These are phyloP conservation scores for Neophaeococcomyces aloes DNA, from an alignment of 2,329 filamentous ascomycete genomes.

Conservation along the genomic window DNA sequence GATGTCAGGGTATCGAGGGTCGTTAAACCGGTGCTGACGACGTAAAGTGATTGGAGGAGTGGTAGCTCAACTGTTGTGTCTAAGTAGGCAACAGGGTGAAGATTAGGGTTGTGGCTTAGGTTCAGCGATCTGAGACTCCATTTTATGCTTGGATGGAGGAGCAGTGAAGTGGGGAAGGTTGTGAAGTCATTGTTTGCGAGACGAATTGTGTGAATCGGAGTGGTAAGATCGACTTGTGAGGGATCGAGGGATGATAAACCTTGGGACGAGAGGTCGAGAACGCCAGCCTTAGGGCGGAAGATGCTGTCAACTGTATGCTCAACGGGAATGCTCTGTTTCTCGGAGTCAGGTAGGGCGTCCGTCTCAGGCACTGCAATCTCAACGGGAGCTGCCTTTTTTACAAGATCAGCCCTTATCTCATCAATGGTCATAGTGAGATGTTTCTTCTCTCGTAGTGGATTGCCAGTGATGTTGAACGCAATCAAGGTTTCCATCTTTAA, in stretches of 20 bases:
- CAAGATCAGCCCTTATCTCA: slow-evolving; percentile 64
- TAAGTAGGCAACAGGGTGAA: slow-evolving; percentile 56
- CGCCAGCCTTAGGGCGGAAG: slow-evolving; percentile 19
- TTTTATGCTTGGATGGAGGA: slow-evolving; percentile 54
- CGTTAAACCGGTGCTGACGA: slow-evolving; percentile 63
- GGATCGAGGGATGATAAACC: slow-evolving; percentile 40
- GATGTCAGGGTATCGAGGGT: slow-evolving; percentile 56
- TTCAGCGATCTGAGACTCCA: slow-evolving; percentile 61
- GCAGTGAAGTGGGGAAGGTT: slow-evolving; percentile 53
- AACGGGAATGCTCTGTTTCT: background rate
- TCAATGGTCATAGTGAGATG: slow-evolving; percentile 70
- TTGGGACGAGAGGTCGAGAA: slow-evolving; percentile 58
- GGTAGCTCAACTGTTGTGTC: slow-evolving; percentile 58
- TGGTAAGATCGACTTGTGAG: slow-evolving; percentile 42
- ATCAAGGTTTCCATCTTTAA: slow-evolving; percentile 68
- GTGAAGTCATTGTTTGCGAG: slow-evolving; percentile 70
- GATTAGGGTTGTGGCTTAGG: slow-evolving; percentile 58
- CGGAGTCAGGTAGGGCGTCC: slow-evolving; percentile 21
- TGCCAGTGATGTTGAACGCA: slow-evolving; percentile 70
- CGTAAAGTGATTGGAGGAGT: slow-evolving; percentile 63
- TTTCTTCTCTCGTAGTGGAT: slow-evolving; percentile 80
- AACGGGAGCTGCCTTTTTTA: slow-evolving; percentile 51
- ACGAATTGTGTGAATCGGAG: slow-evolving; percentile 34
- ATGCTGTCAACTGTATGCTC: background rate
- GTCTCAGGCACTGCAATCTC: slow-evolving; percentile 24